A percentile compares a stretch with the other conserved stretches of the same genome.
These are phyloP conservation scores for Aspergillus steynii DNA, from an alignment of 495 filamentous ascomycete genomes.

Conservation along the genomic window DNA sequence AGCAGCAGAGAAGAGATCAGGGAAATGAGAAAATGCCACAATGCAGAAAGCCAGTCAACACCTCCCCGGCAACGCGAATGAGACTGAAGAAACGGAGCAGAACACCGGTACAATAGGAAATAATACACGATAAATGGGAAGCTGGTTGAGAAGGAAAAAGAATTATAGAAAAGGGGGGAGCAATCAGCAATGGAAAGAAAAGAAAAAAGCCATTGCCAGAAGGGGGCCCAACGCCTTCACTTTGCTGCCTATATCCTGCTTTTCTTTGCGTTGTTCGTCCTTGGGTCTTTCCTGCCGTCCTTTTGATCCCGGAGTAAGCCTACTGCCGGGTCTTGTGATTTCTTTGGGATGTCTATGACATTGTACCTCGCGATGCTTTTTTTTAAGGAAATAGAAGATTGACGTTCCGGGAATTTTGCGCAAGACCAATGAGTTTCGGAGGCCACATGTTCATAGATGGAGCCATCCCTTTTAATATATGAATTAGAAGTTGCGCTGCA, in stretches of 20 bases:
- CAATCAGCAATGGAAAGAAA: too few species aligned
- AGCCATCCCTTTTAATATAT: constrained; percentile 1
- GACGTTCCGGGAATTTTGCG: background rate
- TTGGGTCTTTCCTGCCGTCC: background rate
- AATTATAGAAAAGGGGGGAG: background rate
- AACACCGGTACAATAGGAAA: constrained; percentile 16
- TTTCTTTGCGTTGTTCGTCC: background rate
- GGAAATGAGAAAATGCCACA: constrained; percentile 8
- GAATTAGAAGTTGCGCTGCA: constrained; percentile 48
- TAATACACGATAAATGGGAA: constrained; percentile 15
- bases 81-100: constrained; percentile 9
- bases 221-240: background rate
- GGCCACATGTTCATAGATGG: constrained; percentile 11
- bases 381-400: background rate
- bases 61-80: constrained; percentile 2
- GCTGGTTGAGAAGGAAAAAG: constrained; percentile 12
- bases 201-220: background rate
- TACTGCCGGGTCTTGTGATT: background rate
- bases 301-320: background rate
- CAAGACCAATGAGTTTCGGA: background rate
- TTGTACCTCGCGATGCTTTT: background rate
- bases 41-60: background rate
- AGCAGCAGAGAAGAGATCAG: constrained; percentile 10
- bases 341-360: background rate
- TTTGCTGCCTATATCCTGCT: background rate